These are phyloP conservation scores for Pyrenula aspistea DNA, from an alignment of 495 filamentous ascomycete species.

Conservation along the genomic window DNA sequence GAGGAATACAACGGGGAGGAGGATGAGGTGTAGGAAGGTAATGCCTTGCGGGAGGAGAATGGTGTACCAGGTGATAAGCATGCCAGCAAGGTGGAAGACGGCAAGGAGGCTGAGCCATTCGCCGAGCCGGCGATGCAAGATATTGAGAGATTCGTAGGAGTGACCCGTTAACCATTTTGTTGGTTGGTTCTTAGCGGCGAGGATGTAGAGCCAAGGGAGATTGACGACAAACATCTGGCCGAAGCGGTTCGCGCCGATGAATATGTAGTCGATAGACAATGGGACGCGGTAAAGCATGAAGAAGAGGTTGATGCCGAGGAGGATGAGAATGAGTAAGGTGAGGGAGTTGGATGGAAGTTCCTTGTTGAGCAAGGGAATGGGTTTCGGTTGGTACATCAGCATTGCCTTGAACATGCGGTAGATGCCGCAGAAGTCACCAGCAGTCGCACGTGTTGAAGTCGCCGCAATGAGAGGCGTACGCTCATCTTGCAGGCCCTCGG, in stretches of 20 bases:
- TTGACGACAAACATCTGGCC: conserved; percentile 41
- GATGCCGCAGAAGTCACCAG: not conserved
- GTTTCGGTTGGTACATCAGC: conserved; percentile 39
- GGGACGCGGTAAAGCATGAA: conserved; percentile 37
- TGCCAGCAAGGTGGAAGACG: conserved; percentile 29
- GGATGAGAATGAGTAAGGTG: conserved; percentile 32
- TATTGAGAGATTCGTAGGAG: conserved; percentile 50
- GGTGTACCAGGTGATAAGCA: conserved; percentile 34
- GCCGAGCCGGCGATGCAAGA: conserved; percentile 42
- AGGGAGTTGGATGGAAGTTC: conserved; percentile 38
- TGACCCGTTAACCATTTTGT: conserved; percentile 40
- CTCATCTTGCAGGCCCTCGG: not conserved
- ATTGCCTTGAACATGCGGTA: conserved; percentile 10
- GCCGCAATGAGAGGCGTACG: not conserved
- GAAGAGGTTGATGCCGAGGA: conserved; percentile 42
- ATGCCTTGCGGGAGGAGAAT: conserved; percentile 21
- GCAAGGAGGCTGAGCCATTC: conserved; percentile 33
- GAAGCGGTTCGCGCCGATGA: conserved; percentile 40
- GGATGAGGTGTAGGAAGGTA: conserved; percentile 23
- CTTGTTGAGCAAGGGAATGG: conserved; percentile 41
- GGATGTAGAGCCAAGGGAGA: conserved; percentile 43
- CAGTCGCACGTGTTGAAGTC: not conserved
- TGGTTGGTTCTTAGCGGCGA: conserved; percentile 49
- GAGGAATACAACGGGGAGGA: conserved; percentile 23
- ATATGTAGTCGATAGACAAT: conserved; percentile 28